Conservation (phyloP, 768 basidiomycete species). For the Leccinellum albellum region DNA sequence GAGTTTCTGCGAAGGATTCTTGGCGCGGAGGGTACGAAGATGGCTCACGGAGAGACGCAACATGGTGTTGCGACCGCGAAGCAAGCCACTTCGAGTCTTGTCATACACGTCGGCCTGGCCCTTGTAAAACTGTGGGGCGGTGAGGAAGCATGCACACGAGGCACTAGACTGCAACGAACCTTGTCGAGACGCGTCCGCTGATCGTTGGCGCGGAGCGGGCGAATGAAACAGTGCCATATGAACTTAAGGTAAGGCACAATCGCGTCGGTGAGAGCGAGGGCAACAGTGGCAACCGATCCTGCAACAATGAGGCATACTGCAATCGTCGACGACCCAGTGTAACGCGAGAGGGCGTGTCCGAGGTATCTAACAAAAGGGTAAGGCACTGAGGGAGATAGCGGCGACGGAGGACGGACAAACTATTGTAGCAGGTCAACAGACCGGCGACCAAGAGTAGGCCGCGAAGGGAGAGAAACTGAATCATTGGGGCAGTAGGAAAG, state of each 20-base stretch:
- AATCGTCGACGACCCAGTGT: conserved; percentile 29
- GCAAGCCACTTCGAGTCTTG: conserved; percentile 53
- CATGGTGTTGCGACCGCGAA: conserved; percentile 73
- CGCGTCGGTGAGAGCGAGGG: conserved; percentile 18
- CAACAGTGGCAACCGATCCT: conserved; percentile 19
- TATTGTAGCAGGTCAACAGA: conserved; percentile 17
- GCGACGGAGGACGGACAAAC: conserved; percentile 7
- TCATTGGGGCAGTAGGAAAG: conserved; percentile 1
- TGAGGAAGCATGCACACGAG: not conserved
- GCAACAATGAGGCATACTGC: conserved; percentile 27
- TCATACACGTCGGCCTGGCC: conserved; percentile 75
- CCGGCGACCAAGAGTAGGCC: conserved; percentile 18
- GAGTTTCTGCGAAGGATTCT: conserved; percentile 42
- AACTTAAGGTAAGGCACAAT: conserved; percentile 43
- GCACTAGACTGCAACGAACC: conserved; percentile 20
- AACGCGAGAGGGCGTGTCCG: conserved; percentile 19
- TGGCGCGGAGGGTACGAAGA: conserved; percentile 43
- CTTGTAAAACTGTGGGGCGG: conserved; percentile 48
- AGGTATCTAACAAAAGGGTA: conserved; percentile 10
- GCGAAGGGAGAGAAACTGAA: conserved; percentile 10
- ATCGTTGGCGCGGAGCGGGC: conserved; percentile 37
- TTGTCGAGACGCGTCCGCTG: conserved; percentile 45
- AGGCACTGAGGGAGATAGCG: not conserved
- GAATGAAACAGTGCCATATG: conserved; percentile 48
- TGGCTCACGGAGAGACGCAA: conserved; percentile 63